Conservation (phyloP, 225 moss, liverwort and hornwort species). For the Straminergon stramineum region DNA sequence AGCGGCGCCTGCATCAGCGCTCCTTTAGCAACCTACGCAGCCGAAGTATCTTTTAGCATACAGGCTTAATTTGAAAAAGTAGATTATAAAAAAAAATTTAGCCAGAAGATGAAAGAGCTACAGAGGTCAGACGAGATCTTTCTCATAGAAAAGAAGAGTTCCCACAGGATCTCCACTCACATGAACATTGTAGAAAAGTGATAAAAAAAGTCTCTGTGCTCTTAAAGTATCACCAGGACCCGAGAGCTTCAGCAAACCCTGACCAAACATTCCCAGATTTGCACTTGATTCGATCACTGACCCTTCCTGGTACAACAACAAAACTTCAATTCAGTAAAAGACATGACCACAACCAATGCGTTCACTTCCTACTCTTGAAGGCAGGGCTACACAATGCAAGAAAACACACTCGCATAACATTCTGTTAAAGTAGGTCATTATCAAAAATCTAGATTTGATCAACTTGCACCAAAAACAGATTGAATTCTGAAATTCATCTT, state of each 20-base stretch:
- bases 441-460: not conserved
- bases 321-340: not conserved
- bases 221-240: slow-evolving; percentile 69
- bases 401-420: not conserved
- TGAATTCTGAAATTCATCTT: not conserved
- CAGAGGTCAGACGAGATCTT: not conserved
- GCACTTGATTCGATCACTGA: slow-evolving; percentile 80
- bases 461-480: not conserved
- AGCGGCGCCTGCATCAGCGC: slow-evolving; percentile 84
- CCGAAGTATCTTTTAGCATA: not conserved
- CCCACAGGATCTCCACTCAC: slow-evolving; percentile 30
- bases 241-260: slow-evolving; percentile 80
- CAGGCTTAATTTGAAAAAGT: not conserved
- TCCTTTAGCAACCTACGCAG: slow-evolving; percentile 68
- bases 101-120: not conserved
- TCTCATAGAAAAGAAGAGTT: not conserved
- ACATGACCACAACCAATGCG: not conserved
- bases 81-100: not conserved
- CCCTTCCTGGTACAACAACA: slow-evolving; percentile 49
- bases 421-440: not conserved
- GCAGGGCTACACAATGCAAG: not conserved
- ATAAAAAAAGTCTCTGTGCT: slow-evolving; percentile 80
- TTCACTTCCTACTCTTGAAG: not conserved
- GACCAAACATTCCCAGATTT: slow-evolving; percentile 85
- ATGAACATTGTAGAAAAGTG: slow-evolving; percentile 78